phyloP scores from a whole-genome alignment of 306 rosid genomes.

The Arachis stenosperma region DNA sequence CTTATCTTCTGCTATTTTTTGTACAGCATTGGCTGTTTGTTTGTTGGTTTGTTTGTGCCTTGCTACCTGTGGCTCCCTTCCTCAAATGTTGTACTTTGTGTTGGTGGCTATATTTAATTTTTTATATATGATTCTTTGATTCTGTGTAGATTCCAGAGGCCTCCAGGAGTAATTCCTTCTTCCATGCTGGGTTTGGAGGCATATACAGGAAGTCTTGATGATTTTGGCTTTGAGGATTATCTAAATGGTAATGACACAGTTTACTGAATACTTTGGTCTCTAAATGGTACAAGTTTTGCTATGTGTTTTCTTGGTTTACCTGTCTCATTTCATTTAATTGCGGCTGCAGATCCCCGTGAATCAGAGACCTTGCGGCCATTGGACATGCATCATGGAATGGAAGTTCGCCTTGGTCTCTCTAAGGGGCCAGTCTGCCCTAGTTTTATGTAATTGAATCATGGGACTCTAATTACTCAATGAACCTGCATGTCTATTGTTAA shows the following conservation, averaged over 20 bases:
- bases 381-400: slow-evolving; percentile 94
- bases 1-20: slow-evolving; percentile 20
- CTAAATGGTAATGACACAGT: slow-evolving; percentile 61
- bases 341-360: slow-evolving; percentile 80
- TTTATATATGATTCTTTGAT: neutral
- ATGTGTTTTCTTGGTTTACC: neutral
- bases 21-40: neutral
- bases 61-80: neutral
- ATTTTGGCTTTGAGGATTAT: slow-evolving; percentile 75
- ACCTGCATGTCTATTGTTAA: neutral
- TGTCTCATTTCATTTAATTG: neutral
- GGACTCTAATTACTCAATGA: neutral
- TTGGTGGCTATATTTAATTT: slow-evolving; percentile 8
- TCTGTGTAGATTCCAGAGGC: slow-evolving; percentile 70
- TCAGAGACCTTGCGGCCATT: slow-evolving; percentile 74
- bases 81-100: slow-evolving; percentile 7
- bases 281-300: neutral
- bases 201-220: slow-evolving; percentile 62
- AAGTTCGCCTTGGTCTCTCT: slow-evolving; percentile 85
- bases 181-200: slow-evolving; percentile 85
- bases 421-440: slow-evolving; percentile 91
- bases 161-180: slow-evolving; percentile 74
- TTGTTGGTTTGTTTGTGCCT: slow-evolving; percentile 13
- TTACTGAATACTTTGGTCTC: neutral
- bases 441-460: slow-evolving; percentile 47